Conservation (phyloP, 345 rosid genomes). For the Anastatica hierochuntica region DNA sequence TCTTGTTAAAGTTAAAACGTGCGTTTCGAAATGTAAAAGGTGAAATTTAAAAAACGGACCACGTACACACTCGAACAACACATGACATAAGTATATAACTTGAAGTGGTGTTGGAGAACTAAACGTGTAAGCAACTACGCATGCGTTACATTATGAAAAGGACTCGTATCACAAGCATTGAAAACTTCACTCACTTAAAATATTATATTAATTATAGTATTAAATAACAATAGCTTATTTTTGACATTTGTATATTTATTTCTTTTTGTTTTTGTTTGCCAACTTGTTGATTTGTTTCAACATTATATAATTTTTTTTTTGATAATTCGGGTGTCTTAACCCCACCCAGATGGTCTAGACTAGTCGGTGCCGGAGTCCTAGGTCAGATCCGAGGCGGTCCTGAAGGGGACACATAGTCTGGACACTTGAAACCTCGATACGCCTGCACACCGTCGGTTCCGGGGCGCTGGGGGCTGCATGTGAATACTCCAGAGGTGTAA, state of each 20-base stretch:
- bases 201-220: neutral
- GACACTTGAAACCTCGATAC: no score
- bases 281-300: neutral
- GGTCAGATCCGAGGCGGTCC: no score
- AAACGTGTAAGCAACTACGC: constrained; percentile 9
- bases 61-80: neutral
- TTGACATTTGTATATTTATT: neutral
- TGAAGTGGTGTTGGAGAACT: no score
- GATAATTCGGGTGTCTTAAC: no score
- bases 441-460: no score
- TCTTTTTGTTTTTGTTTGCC: neutral
- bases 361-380: no score
- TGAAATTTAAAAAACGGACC: neutral
- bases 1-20: neutral
- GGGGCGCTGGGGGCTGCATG: no score
- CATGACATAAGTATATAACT: constrained; percentile 4
- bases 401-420: no score
- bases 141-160: constrained; percentile 13
- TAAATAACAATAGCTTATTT: neutral
- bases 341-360: no score
- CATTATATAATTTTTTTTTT: neutral
- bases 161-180: constrained; percentile 11
- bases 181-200: constrained; percentile 2
- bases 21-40: neutral
- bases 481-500: no score